phyloP scores from a whole-genome alignment of 2,329 filamentous ascomycete species.

The Alternaria brassicicola region DNA sequence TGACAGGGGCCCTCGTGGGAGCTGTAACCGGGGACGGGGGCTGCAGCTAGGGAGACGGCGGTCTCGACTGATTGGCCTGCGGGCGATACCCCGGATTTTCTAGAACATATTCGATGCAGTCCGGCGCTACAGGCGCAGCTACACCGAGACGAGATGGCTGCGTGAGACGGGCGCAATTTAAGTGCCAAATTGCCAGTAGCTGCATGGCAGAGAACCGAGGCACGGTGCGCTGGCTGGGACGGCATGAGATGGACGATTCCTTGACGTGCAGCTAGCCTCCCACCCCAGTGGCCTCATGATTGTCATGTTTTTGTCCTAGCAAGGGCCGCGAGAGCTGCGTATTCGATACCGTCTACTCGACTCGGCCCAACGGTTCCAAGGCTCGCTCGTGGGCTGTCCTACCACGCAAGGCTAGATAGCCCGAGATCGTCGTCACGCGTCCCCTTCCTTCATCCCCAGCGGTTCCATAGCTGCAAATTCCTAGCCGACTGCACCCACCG shows the following conservation, averaged over 20 bases:
- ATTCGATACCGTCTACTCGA: neutral
- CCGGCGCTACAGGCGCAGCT: conserved; percentile 29
- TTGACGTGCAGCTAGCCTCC: conserved; percentile 13
- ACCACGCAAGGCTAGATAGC: conserved; percentile 27
- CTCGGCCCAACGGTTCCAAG: conserved; percentile 17
- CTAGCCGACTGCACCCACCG: conserved; percentile 24
- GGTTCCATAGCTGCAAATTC: conserved; percentile 13
- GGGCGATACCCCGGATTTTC: conserved; percentile 45
- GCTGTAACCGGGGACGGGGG: conserved; percentile 12
- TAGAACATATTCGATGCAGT: conserved; percentile 20
- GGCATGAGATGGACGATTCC: neutral
- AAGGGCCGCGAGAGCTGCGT: neutral
- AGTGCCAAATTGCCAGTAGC: conserved; percentile 26
- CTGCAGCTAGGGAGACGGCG: neutral
- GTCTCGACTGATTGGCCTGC: conserved; percentile 30
- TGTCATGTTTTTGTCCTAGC: conserved; percentile 20
- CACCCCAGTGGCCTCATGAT: conserved; percentile 23
- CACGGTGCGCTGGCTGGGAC: conserved; percentile 12
- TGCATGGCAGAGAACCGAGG: conserved; percentile 23
- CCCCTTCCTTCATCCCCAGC: conserved; percentile 14
- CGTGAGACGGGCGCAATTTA: conserved; percentile 35
- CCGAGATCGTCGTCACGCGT: conserved; percentile 44
- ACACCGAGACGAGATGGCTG: conserved; percentile 16
- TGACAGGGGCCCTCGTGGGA: conserved; percentile 22
- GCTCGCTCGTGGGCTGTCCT: conserved; percentile 6